Base-by-base conservation (phyloP, 2,329 filamentous ascomycete genomes). In the Pseudogymnoascus sp. region DNA sequence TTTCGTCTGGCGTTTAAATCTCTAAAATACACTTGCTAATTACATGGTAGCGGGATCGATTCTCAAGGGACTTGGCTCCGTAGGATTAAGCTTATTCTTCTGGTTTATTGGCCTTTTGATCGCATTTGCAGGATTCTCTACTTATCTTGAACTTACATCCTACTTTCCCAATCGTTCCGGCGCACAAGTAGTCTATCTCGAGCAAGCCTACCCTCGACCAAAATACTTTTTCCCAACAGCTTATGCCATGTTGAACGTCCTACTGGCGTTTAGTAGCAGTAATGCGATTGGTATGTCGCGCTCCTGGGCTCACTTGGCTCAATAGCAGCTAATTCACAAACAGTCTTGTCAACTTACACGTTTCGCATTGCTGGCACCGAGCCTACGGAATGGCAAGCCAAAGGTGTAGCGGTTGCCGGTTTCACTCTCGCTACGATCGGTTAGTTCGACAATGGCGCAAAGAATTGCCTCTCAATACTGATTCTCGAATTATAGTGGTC, bases 81-180 rank as follows among this genome's bases (percentile, higher is more conserved):
- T 88, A 7, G 86, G 86, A 0, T 73, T 88, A 1, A 77, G 80
- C 35, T 73, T 89, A 63, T 78, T 89, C 13, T 88, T 84, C 73
- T 89, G 86, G 86, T 72, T 81, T 1, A 77, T 89, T 11, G 86
- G 86, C 2, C 82, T 83, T 63, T 59, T 88, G 37, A 82, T 86
- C 61, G 81, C 85, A 0, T 71, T 78, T 0, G 78, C 82, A 2
- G 81, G 80, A 1, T 78, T 87, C 2, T 75, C 78, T 0, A 80
- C 86, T 0, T 88, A 88, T 63, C 80, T 88, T 7, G 86, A 89
- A 68, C 81, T 83, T 13, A 81, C 85, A 0, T 79, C 83, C 0
- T 88, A 85, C 65, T 89, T 89, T 64, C 86, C 86, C 0, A 88
- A 82, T 69, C 81, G 86, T 6, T 87, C 83, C 1, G 86, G 86